Evolutionary conservation across 2,329 filamentous ascomycete genomes (phyloP).

Genomic region (Colletotrichum euphorbiae): DNA sequence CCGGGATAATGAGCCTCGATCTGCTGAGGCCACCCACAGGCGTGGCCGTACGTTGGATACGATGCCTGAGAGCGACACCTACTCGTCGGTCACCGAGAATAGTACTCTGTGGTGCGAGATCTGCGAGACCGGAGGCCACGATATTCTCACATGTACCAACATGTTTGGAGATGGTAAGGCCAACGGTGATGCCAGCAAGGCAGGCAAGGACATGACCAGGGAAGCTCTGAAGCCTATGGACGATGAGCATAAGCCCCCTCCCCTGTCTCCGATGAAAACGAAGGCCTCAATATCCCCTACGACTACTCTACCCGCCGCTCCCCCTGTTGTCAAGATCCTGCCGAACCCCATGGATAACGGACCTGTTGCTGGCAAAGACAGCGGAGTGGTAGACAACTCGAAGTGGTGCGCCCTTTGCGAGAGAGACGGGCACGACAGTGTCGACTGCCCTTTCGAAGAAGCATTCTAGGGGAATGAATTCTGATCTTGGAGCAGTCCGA

Average conservation of each 20-base stretch:
- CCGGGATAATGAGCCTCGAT: constrained; percentile 60
- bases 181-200: constrained; percentile 45
- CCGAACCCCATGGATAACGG: constrained; percentile 74
- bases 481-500: constrained; percentile 6
- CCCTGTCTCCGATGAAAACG: constrained; percentile 64
- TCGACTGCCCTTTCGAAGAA: constrained; percentile 93
- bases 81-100: constrained; percentile 78
- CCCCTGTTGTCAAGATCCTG: constrained; percentile 59
- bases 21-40: constrained; percentile 61
- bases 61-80: constrained; percentile 77
- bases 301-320: constrained; percentile 45
- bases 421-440: constrained; percentile 94
- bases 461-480: constrained; percentile 62
- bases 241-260: constrained; percentile 64
- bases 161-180: constrained; percentile 74
- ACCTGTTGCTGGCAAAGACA: constrained; percentile 82
- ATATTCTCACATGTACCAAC: constrained; percentile 93
- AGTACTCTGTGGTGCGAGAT: constrained; percentile 92
- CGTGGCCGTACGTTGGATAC: constrained; percentile 70
- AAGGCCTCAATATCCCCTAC: constrained; percentile 49
- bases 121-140: constrained; percentile 90
- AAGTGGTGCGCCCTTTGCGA: constrained; percentile 99
- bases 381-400: constrained; percentile 79
- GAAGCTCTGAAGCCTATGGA: constrained; percentile 51
- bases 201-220: constrained; percentile 52